Percentiles rank a stretch among this genome's conserved stretches.
These are phyloP conservation scores for Penicillium antarcticum DNA, from an alignment of 495 filamentous ascomycete species.

Conservation along the genomic window DNA sequence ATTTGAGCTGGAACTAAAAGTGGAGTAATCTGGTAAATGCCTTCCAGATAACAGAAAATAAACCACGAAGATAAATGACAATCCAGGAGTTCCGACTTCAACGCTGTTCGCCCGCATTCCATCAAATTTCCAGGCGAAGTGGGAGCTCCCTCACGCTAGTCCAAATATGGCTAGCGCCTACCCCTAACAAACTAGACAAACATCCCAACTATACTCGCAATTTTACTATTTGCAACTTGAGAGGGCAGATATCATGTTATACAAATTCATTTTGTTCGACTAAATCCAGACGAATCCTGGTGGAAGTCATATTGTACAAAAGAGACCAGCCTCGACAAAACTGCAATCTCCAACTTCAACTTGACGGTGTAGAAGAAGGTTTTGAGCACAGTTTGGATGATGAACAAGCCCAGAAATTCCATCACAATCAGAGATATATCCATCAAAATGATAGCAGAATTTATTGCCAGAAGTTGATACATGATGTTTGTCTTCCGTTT, in stretches of 20 bases:
- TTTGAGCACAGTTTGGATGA: slow-evolving; percentile 40
- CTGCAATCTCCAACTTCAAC: slow-evolving; percentile 46
- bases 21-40: slow-evolving; percentile 8
- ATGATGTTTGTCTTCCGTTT: slow-evolving; percentile 31
- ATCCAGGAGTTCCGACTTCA: slow-evolving; percentile 15
- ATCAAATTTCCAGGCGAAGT: slow-evolving; percentile 36
- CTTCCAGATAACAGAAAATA: slow-evolving; percentile 19
- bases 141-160: slow-evolving; percentile 32
- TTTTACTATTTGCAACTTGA: not conserved
- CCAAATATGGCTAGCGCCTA: slow-evolving; percentile 7
- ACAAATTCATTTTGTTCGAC: not conserved
- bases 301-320: not conserved
- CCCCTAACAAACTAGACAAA: slow-evolving; percentile 23
- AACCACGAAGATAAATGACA: slow-evolving; percentile 19
- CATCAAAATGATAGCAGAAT: slow-evolving; percentile 34
- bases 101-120: slow-evolving; percentile 26
- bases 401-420: slow-evolving; percentile 32
- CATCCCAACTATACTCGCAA: slow-evolving; percentile 5
- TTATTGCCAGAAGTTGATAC: slow-evolving; percentile 40
- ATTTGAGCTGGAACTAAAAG: slow-evolving; percentile 8
- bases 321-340: slow-evolving; percentile 8
- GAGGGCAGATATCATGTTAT: not conserved
- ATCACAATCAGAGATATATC: slow-evolving; percentile 30
- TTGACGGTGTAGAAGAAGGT: slow-evolving; percentile 46
- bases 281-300: not conserved